Evolutionary conservation across 495 filamentous ascomycete genomes (phyloP).

Genomic region (Friedmanniomyces simplex): DNA sequence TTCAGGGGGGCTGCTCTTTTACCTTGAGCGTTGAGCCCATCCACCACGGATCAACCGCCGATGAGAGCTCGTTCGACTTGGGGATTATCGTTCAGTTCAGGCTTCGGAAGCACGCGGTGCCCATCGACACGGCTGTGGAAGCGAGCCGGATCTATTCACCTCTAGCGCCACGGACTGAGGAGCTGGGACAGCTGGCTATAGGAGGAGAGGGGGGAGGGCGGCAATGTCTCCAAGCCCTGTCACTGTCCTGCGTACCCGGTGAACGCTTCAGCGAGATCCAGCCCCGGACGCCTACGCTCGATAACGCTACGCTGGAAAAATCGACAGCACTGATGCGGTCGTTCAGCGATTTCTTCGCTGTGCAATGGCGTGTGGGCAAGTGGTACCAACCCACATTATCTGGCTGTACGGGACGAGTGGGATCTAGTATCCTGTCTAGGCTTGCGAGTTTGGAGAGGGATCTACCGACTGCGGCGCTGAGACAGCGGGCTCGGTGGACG

Average conservation of each 20-base stretch:
- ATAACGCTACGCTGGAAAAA: neutral
- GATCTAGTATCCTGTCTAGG: constrained; percentile 19
- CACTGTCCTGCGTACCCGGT: neutral
- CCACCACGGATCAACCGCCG: too few relatives aligned
- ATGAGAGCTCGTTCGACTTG: too few relatives aligned
- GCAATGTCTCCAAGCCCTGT: neutral
- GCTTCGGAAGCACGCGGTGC: constrained; percentile 34
- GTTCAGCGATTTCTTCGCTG: neutral
- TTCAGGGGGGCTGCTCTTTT: constrained; percentile 45
- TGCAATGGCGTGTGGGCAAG: neutral
- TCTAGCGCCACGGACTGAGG: neutral
- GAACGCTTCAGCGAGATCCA: neutral
- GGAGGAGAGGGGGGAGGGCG: neutral
- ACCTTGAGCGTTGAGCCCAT: constrained; percentile 30
- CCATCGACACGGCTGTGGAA: constrained; percentile 31
- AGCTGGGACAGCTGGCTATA: neutral
- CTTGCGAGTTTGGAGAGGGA: constrained; percentile 30
- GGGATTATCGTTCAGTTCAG: constrained; percentile 42
- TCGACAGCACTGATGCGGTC: neutral
- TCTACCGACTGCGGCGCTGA: constrained; percentile 32
- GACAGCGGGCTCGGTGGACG: constrained; percentile 24
- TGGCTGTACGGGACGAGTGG: constrained; percentile 20
- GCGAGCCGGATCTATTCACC: constrained; percentile 33
- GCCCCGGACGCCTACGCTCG: neutral
- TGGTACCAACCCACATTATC: neutral